phyloP scores from a whole-genome alignment of 495 filamentous ascomycete genomes.

The Baudoinia panamericana region DNA sequence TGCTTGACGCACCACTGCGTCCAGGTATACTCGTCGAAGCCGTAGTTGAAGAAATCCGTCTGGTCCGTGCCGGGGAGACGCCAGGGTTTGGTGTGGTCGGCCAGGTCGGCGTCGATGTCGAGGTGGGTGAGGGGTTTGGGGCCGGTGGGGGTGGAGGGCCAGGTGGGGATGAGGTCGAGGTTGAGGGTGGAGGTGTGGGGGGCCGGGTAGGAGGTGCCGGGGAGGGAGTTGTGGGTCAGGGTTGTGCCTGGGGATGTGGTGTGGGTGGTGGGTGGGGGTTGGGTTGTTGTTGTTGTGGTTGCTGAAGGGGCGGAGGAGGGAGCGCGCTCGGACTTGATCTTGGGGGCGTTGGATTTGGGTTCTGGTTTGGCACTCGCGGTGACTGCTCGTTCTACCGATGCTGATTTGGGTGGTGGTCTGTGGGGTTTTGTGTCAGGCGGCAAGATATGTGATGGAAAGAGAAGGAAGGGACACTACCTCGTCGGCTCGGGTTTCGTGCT shows the following conservation, averaged over 20 bases:
- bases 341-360: constrained; percentile 16
- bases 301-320: constrained; percentile 24
- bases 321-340: constrained; percentile 32
- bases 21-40: constrained; percentile 99
- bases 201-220: constrained; percentile 47
- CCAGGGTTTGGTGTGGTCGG: constrained; percentile 85
- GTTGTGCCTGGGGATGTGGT: constrained; percentile 12
- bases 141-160: constrained; percentile 33
- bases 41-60: constrained; percentile 98
- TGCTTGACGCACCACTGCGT: constrained; percentile 87
- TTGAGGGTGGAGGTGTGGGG: constrained; percentile 66
- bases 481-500: constrained; percentile 57
- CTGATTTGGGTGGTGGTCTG: no score
- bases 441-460: no score
- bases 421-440: no score
- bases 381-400: background rate
- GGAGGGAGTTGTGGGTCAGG: constrained; percentile 27
- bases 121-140: constrained; percentile 38
- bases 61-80: constrained; percentile 88
- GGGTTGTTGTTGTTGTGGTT: constrained; percentile 30
- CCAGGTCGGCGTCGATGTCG: constrained; percentile 70
- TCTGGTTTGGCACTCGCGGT: constrained; percentile 24
- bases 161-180: constrained; percentile 73
- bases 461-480: no score
- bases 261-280: constrained; percentile 19